Conservation (phyloP, 768 basidiomycete genomes). For the Coprinopsis strossmayeri region DNA sequence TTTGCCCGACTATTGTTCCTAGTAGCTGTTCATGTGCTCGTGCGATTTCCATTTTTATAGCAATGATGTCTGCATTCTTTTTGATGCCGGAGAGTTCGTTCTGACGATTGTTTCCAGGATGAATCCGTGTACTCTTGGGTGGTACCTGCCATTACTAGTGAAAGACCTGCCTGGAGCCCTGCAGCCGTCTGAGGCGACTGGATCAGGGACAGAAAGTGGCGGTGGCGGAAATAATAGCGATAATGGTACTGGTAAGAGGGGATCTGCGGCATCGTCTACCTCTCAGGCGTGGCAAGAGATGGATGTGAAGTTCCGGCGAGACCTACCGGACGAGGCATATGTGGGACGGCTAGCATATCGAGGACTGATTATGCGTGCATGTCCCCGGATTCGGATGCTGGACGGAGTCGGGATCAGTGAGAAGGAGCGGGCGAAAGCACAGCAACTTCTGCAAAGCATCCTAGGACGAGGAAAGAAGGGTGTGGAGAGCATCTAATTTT, state of each 20-base stretch:
- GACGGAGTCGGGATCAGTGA: constrained; percentile 82
- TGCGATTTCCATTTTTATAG: too few relatives aligned
- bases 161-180: constrained; percentile 60
- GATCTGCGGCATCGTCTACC: constrained; percentile 10
- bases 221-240: neutral
- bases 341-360: constrained; percentile 85
- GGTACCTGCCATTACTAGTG: constrained; percentile 88
- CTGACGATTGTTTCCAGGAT: constrained; percentile 39
- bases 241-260: constrained; percentile 12
- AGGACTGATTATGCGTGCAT: constrained; percentile 78
- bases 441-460: constrained; percentile 56
- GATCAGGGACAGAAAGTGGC: constrained; percentile 5
- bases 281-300: constrained; percentile 59
- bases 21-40: too few relatives aligned
- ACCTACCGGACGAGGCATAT: constrained; percentile 85
- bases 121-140: constrained; percentile 95
- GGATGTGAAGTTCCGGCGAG: constrained; percentile 82
- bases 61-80: constrained; percentile 10
- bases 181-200: constrained; percentile 44
- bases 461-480: constrained; percentile 19
- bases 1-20: too few relatives aligned
- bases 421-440: constrained; percentile 83
- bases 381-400: constrained; percentile 57
- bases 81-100: neutral
- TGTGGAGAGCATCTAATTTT: neutral